Evolutionary conservation across 164 flowering plant genomes (phyloP).

Genomic region (Saururus chinensis): DNA sequence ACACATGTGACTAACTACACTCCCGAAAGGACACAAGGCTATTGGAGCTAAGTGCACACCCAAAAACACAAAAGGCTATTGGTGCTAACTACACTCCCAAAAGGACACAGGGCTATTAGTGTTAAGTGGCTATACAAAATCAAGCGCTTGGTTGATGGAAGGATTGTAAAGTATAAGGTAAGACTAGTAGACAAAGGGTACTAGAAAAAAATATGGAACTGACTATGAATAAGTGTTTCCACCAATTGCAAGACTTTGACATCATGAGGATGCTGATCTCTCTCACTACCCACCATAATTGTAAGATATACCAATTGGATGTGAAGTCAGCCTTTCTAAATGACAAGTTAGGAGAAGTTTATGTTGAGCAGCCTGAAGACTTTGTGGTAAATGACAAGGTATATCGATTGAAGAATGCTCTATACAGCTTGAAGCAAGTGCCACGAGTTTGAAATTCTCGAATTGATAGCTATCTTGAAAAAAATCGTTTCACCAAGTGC

Average conservation of each 20-base stretch:
- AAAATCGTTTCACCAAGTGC: neutral
- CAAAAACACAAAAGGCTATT: too few relatives aligned
- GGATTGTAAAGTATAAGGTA: neutral
- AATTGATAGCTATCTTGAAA: neutral
- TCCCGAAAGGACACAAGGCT: neutral
- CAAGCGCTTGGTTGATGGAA: neutral
- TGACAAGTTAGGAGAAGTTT: neutral
- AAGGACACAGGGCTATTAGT: neutral
- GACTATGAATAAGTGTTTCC: neutral
- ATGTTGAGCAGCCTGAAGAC: neutral
- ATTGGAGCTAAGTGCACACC: too few relatives aligned
- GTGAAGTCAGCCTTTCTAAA: neutral
- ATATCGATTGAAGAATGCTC: neutral
- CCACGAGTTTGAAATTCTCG: neutral
- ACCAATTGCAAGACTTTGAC: neutral
- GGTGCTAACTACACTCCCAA: neutral
- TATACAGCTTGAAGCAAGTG: neutral
- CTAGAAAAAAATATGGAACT: neutral
- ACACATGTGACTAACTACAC: neutral
- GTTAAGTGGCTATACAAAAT: neutral
- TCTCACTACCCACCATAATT: neutral
- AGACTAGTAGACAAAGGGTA: neutral
- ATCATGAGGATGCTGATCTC: neutral
- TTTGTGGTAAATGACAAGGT: neutral
- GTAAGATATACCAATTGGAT: neutral